Base-by-base conservation (phyloP, 192 early-diverging fungal genomes). In the Podila epigama region DNA sequence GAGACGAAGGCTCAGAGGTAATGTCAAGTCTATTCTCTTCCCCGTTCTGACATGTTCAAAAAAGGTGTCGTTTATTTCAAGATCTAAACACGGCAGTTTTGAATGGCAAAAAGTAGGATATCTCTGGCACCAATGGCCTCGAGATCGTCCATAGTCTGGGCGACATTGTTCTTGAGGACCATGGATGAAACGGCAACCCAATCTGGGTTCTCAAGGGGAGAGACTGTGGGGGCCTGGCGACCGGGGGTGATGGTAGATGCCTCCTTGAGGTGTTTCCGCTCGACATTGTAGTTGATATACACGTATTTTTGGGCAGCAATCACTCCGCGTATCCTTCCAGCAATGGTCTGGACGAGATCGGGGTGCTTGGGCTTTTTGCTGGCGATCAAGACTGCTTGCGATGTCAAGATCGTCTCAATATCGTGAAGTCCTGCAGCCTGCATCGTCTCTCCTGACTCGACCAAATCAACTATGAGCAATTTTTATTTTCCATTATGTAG, bases 371-470 rank as follows among this genome's bases (percentile, higher is more conserved):
- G 60, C 60, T 94, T 85, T 68, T 90, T 88, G 70, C 97, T 96
- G 58, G 92, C 91, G 53, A 99, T 91, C 54, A 98, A 81, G 34
- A 98, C 95, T 11, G 97, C 91, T 69, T 99, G 89, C 15, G 97
- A 91, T 1, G 83, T 83, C 35, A 97, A 36, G 11, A 99, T 70
- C 10, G 92, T 96, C 41, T 87, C 87, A 42, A 99, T 96, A 53
- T 92, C 89, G 73, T 94, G 91, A 22, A 99, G 87, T n/a, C 96
- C 96, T 18, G 97, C 97, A 22, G 95, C 97, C 50, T 95, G 89
- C 97, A 99, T 99, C n/a, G 97, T 99, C 60, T 99, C 97, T 63
- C 97, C 97, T 22, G 94, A 95, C 84, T 98, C 97, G 28, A 75
- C 72, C 53, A 75, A 32, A 58, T 75, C 72, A 2, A 75, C 72